Conservation (phyloP, 1,284 basidiomycete genomes). For the Cerioporus squamosus region DNA sequence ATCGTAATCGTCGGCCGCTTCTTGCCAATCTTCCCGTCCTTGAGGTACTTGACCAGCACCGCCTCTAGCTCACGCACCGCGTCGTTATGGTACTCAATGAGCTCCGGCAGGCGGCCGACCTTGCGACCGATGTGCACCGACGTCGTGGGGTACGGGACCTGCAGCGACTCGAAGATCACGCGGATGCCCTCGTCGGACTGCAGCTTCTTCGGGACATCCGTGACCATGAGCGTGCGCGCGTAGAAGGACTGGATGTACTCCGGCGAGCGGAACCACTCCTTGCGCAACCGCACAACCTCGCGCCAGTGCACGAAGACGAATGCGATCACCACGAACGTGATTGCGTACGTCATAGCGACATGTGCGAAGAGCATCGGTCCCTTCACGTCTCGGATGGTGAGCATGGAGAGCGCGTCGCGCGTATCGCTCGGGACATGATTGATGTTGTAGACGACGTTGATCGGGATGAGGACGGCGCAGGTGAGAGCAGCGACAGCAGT, state of each 20-base stretch:
- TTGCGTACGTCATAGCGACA: constrained; percentile 74
- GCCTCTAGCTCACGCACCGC: constrained; percentile 85
- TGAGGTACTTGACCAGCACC: constrained; percentile 84
- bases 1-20: constrained; percentile 77
- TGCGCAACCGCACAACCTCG: constrained; percentile 70
- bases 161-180: constrained; percentile 70
- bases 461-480: constrained; percentile 80
- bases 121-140: constrained; percentile 82
- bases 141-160: constrained; percentile 84
- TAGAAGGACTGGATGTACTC: constrained; percentile 80
- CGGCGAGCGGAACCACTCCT: constrained; percentile 76
- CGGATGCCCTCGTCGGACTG: constrained; percentile 80
- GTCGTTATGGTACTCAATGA: constrained; percentile 86
- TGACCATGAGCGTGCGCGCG: constrained; percentile 79
- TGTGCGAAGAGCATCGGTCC: constrained; percentile 76
- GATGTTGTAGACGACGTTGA: constrained; percentile 78
- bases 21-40: constrained; percentile 72
- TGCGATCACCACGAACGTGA: constrained; percentile 68
- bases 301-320: constrained; percentile 77
- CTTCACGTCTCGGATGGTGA: constrained; percentile 78
- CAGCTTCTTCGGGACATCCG: constrained; percentile 72
- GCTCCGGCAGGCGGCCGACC: constrained; percentile 75
- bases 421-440: constrained; percentile 52
- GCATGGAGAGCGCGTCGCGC: constrained; percentile 70
- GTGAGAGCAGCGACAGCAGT: constrained; percentile 66